phyloP scores from a whole-genome alignment of 805 yeast species.

The Cyberlindnera maclurae region DNA sequence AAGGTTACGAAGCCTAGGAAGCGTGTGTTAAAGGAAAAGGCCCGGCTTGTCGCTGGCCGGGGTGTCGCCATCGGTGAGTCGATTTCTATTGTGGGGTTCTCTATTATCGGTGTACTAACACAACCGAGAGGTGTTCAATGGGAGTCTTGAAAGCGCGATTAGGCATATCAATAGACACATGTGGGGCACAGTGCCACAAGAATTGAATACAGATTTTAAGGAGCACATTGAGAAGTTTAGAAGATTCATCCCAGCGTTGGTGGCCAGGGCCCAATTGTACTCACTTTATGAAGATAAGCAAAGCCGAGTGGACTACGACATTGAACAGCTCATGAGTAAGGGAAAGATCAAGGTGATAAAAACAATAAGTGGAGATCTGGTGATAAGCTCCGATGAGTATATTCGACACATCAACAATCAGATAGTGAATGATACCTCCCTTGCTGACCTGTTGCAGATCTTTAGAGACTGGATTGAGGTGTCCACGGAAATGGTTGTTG shows the following conservation, averaged over 20 bases:
- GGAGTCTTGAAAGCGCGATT: background rate
- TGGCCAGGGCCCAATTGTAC: conserved; percentile 34
- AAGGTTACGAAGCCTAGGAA: too few relatives aligned
- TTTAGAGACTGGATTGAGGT: conserved; percentile 3
- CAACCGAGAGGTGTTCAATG: too few relatives aligned
- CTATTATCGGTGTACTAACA: too few relatives aligned
- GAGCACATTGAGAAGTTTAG: conserved; percentile 15
- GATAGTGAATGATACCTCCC: background rate
- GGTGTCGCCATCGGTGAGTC: too few relatives aligned
- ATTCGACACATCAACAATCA: conserved; percentile 2
- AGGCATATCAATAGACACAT: background rate
- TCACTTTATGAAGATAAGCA: conserved; percentile 39
- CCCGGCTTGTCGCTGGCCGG: too few relatives aligned
- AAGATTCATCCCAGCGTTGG: conserved; percentile 9
- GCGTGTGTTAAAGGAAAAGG: too few relatives aligned
- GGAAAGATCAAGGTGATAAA: conserved; percentile 33
- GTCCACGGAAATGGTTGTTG: conserved; percentile 1
- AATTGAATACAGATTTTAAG: conserved; percentile 13
- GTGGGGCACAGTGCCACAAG: conserved; percentile 13
- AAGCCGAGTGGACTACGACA: conserved; percentile 42
- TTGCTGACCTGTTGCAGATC: background rate
- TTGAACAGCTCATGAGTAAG: conserved; percentile 31
- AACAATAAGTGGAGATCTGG: conserved; percentile 23
- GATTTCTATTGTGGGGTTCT: too few relatives aligned
- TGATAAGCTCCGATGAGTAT: conserved; percentile 25